Conservation (phyloP, 192 early-diverging fungal species). For the Helicostylum pulchrum region DNA sequence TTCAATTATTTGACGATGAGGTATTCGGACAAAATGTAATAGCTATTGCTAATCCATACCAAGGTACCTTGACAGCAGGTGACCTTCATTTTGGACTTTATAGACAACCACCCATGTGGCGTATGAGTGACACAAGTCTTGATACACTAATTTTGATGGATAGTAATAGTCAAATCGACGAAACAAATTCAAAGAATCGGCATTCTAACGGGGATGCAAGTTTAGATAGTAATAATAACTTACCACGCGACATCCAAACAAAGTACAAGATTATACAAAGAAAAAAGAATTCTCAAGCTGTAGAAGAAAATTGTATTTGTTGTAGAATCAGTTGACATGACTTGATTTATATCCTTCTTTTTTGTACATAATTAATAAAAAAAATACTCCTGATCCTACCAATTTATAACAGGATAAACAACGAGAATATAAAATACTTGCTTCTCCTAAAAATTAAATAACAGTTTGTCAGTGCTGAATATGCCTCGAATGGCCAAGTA, state of each 20-base stretch:
- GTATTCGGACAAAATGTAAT: constrained; percentile 20
- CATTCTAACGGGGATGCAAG: constrained; percentile 1
- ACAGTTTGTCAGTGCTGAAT: too few relatives aligned
- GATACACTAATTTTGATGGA: constrained; percentile 22
- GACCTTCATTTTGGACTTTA: constrained; percentile 32
- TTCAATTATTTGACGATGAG: constrained; percentile 27
- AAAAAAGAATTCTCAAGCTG: constrained; percentile 3
- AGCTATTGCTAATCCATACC: constrained; percentile 23
- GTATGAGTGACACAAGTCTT: constrained; percentile 15
- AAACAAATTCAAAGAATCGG: not conserved
- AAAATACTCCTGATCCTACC: too few relatives aligned
- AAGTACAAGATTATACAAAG: constrained; percentile 3
- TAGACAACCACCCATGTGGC: constrained; percentile 29
- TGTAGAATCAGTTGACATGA: constrained; percentile 14
- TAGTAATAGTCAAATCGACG: constrained; percentile 1
- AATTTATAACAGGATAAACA: too few relatives aligned
- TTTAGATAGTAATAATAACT: constrained; percentile 2
- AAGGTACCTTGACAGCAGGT: constrained; percentile 30
- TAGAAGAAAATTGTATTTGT: constrained; percentile 9
- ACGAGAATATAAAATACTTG: too few relatives aligned
- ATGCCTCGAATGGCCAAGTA: too few relatives aligned
- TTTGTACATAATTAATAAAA: too few relatives aligned
- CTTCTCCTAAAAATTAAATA: too few relatives aligned
- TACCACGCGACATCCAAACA: not conserved
- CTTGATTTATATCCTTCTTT: not conserved